Percentiles rank a stretch among this genome's conserved stretches.
phyloP scores from a whole-genome alignment of 352 stramenopile species.

The Thraustochytrium sp. region DNA sequence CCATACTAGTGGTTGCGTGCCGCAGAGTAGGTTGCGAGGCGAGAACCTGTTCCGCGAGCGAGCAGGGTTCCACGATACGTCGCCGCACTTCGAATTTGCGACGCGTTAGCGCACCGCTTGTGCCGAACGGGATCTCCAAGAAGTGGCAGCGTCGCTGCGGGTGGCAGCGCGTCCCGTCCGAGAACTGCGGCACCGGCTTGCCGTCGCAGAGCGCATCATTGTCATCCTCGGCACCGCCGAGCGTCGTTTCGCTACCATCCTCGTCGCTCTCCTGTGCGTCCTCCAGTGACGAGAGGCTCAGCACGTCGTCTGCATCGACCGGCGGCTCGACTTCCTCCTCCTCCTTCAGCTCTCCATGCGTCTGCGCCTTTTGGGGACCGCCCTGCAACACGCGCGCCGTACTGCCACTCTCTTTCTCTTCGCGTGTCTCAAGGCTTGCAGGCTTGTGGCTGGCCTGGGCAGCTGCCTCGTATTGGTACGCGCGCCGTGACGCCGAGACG shows the following conservation, averaged over 20 bases:
- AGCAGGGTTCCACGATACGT: conserved; percentile 7
- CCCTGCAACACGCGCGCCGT: too few species aligned
- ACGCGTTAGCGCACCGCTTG: conserved; percentile 4
- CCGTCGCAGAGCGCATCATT: neutral
- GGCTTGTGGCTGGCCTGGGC: too few species aligned
- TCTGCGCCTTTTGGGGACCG: too few species aligned
- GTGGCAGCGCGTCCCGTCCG: neutral
- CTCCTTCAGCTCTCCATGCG: neutral
- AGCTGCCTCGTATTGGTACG: too few species aligned
- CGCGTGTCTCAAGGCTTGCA: too few species aligned
- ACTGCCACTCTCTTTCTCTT: too few species aligned
- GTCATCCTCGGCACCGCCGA: neutral
- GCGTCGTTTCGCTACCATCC: neutral
- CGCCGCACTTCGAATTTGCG: conserved; percentile 14
- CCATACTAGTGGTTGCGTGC: conserved; percentile 9
- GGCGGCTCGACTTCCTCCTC: neutral
- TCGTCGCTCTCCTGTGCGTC: neutral
- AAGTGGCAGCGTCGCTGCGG: conserved; percentile 33
- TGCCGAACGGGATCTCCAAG: conserved; percentile 15
- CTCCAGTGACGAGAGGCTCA: neutral
- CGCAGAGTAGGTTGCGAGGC: neutral
- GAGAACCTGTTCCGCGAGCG: neutral
- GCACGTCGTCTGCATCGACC: neutral
- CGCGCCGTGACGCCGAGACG: too few species aligned
- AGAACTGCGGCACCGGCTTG: neutral